Conservation (phyloP, 257 asterid genomes). For the Solanum appendiculatum region DNA sequence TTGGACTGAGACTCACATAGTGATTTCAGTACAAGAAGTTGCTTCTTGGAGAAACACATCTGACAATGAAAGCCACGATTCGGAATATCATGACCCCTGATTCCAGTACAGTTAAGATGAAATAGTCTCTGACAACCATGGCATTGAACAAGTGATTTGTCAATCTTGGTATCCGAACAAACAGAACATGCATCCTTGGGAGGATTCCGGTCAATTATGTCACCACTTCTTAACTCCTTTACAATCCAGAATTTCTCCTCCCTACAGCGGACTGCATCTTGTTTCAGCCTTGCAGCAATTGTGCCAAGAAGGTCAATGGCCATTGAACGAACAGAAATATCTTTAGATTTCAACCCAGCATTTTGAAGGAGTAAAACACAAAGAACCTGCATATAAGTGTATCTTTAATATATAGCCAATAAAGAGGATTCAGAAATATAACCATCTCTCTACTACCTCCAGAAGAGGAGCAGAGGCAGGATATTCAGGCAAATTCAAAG, state of each 20-base stretch:
- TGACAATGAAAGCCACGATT: constrained; percentile 47
- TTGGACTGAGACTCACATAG: constrained; percentile 42
- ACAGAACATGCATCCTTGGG: constrained; percentile 57
- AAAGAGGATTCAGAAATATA: not conserved
- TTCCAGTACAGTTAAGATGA: constrained; percentile 82
- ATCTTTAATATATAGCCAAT: constrained; percentile 17
- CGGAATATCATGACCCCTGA: constrained; percentile 51
- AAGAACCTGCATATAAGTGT: constrained; percentile 62
- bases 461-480: constrained; percentile 92
- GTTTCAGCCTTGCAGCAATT: constrained; percentile 92
- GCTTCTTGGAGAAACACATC: constrained; percentile 70
- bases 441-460: constrained; percentile 42
- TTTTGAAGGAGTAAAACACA: constrained; percentile 95
- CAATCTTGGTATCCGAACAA: constrained; percentile 52
- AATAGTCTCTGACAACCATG: constrained; percentile 68
- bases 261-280: constrained; percentile 66
- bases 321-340: constrained; percentile 80
- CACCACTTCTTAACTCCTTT: constrained; percentile 40
- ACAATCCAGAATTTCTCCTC: constrained; percentile 82
- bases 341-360: constrained; percentile 93
- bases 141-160: constrained; percentile 49
- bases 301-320: constrained; percentile 99
- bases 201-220: constrained; percentile 24
- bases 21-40: constrained; percentile 60
- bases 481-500: constrained; percentile 90